Percentiles rank a stretch among this genome's conserved stretches.
phyloP scores from a whole-genome alignment of 2,329 filamentous ascomycete genomes.

The Aureobasidium namibiae region DNA sequence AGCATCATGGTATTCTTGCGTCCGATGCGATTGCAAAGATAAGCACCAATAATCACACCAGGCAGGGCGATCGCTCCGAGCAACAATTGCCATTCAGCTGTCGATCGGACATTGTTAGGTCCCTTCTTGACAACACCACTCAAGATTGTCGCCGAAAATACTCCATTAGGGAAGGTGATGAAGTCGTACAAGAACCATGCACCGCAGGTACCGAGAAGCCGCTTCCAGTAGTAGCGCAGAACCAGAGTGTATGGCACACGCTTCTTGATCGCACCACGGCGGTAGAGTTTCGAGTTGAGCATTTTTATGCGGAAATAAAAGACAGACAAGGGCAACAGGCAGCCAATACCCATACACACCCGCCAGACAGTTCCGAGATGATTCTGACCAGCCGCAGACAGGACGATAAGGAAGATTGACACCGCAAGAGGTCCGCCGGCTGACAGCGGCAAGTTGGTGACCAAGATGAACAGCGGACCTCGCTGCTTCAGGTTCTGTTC shows the following conservation, averaged over 20 bases:
- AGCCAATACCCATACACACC: conserved; percentile 43
- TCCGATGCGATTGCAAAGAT: conserved; percentile 40
- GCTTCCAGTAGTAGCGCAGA: conserved; percentile 47
- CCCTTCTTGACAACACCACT: conserved; percentile 15
- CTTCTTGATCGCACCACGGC: conserved; percentile 45
- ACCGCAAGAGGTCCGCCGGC: conserved; percentile 20
- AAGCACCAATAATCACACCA: conserved; percentile 43
- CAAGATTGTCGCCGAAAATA: conserved; percentile 40
- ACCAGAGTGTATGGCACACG: conserved; percentile 44
- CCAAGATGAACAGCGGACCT: conserved; percentile 22
- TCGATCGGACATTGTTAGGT: not conserved
- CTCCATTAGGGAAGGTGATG: conserved; percentile 42
- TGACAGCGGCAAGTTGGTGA: conserved; percentile 20
- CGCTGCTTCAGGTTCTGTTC: conserved; percentile 30
- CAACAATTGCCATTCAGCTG: conserved; percentile 37
- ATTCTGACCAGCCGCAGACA: conserved; percentile 17
- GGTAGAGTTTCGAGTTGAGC: conserved; percentile 45
- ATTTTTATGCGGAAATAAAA: conserved; percentile 50
- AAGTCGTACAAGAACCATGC: conserved; percentile 50
- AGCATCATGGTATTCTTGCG: conserved; percentile 45
- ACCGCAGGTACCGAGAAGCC: conserved; percentile 44
- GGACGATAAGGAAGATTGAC: conserved; percentile 33
- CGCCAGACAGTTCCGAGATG: conserved; percentile 41
- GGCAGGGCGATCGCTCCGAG: conserved; percentile 39
- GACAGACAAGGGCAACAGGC: conserved; percentile 43